Evolutionary conservation across 345 rosid species (phyloP).

Genomic region (Orychophragmus violaceus): DNA sequence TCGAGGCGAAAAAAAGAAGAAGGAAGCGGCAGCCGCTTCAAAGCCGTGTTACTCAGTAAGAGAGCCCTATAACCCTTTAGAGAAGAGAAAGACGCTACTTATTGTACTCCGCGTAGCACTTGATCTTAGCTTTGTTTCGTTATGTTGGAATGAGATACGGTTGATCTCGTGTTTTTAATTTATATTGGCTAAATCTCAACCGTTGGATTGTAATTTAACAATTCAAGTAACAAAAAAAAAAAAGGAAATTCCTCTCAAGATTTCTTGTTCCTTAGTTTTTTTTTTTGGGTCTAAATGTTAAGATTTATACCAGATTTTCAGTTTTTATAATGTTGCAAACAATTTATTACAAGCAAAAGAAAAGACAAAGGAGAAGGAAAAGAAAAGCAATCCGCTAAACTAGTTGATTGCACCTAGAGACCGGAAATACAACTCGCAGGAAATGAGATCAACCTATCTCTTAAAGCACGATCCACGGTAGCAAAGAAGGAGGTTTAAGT

Average conservation of each 20-base stretch:
- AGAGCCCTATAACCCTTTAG: constrained; percentile 33
- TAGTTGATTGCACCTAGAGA: no score
- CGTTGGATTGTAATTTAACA: background rate
- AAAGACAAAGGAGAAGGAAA: no score
- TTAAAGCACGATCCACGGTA: no score
- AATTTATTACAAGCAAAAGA: no score
- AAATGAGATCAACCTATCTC: no score
- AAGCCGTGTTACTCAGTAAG: constrained; percentile 19
- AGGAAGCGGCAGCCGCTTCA: constrained; percentile 13
- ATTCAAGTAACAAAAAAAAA: background rate
- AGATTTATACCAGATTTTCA: no score
- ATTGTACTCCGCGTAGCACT: constrained; percentile 13
- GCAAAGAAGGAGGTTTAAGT: no score
- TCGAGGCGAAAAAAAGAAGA: constrained; percentile 10
- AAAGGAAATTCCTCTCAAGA: background rate
- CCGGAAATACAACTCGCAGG: no score
- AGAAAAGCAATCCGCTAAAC: no score
- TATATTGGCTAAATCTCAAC: background rate
- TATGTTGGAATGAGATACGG: background rate
- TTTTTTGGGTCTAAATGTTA: no score
- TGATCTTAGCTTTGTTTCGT: background rate
- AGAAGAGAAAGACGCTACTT: background rate
- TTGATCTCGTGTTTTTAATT: background rate
- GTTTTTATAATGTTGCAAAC: no score
- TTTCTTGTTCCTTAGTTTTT: no score